These are phyloP conservation scores for Lichtheimia ramosa DNA, from an alignment of 371 early-diverging fungal species.

Conservation along the genomic window DNA sequence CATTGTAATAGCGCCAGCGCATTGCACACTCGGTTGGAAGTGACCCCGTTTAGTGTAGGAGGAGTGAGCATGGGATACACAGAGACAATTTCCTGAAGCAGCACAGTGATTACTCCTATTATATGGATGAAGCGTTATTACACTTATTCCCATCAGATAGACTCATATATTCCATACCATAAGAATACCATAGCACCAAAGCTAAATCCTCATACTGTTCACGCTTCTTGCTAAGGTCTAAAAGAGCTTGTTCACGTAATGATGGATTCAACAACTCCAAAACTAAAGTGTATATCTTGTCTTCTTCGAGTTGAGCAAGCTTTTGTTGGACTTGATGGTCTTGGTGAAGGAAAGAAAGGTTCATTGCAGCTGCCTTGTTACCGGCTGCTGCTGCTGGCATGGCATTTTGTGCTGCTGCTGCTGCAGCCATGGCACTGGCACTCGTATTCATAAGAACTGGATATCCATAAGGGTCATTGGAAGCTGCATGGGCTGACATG, in stretches of 20 bases:
- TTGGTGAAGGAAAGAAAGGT: constrained; percentile 20
- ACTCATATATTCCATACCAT: constrained; percentile 56
- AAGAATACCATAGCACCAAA: constrained; percentile 94
- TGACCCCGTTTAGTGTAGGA: constrained; percentile 83
- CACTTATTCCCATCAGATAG: not conserved
- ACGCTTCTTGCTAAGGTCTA: constrained; percentile 91
- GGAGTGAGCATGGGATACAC: constrained; percentile 92
- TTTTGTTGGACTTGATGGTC: constrained; percentile 40
- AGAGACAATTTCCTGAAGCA: constrained; percentile 92
- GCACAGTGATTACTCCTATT: constrained; percentile 88
- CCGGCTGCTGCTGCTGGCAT: constrained; percentile 13
- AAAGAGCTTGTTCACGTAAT: constrained; percentile 83
- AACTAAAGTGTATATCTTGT: constrained; percentile 86
- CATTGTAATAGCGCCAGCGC: constrained; percentile 95
- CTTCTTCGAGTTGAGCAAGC: constrained; percentile 64
- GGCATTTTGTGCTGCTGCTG: constrained; percentile 7
- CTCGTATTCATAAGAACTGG: constrained; percentile 11
- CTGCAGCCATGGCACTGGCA: constrained; percentile 14
- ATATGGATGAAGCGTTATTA: not conserved
- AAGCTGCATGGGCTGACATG: constrained; percentile 7
- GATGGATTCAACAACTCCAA: constrained; percentile 79
- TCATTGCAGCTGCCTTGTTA: constrained; percentile 11
- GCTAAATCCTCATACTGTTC: constrained; percentile 95
- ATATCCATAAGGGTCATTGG: constrained; percentile 13
- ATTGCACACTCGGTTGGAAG: constrained; percentile 95